A percentile compares a stretch with the other conserved stretches of the same genome.
phyloP scores from a whole-genome alignment of 495 filamentous ascomycete species.

The Penicillium longicatenatum region DNA sequence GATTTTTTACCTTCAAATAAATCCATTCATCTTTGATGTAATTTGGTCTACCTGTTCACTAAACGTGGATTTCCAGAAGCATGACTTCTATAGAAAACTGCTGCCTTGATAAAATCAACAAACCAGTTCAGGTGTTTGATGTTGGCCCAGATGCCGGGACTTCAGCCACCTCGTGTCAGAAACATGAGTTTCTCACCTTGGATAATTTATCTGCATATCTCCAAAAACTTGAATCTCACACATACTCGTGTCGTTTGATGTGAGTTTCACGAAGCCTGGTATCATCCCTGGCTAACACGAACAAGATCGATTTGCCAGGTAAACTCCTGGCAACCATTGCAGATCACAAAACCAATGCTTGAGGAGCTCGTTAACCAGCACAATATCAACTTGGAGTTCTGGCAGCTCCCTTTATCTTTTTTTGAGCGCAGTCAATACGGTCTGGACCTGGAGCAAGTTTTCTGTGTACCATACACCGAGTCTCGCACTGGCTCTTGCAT shows the following conservation, averaged over 20 bases:
- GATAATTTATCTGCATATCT: neutral
- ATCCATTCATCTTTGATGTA: neutral
- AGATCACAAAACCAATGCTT: constrained; percentile 37
- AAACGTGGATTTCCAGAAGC: neutral
- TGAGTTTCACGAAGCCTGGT: neutral
- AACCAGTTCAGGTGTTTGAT: constrained; percentile 5
- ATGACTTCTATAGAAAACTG: neutral
- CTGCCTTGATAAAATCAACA: neutral
- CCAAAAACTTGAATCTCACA: neutral
- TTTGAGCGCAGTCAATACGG: constrained; percentile 34
- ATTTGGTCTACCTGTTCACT: neutral
- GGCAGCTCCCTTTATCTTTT: constrained; percentile 42
- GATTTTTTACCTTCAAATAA: neutral
- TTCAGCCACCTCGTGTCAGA: neutral
- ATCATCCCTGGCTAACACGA: neutral
- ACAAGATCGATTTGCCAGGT: constrained; percentile 44
- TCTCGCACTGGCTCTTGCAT: constrained; percentile 19
- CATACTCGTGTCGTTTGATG: constrained; percentile 11
- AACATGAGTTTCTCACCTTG: neutral
- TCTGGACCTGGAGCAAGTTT: constrained; percentile 34
- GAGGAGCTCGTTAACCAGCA: constrained; percentile 27
- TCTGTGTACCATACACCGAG: constrained; percentile 28
- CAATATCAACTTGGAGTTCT: constrained; percentile 29
- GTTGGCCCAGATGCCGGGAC: neutral
- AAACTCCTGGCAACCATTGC: constrained; percentile 45